Percentiles rank a stretch among this genome's conserved stretches.
These are phyloP conservation scores for Paecilomyces dactylethromorphus DNA, from an alignment of 2,329 filamentous ascomycete species.

Conservation along the genomic window DNA sequence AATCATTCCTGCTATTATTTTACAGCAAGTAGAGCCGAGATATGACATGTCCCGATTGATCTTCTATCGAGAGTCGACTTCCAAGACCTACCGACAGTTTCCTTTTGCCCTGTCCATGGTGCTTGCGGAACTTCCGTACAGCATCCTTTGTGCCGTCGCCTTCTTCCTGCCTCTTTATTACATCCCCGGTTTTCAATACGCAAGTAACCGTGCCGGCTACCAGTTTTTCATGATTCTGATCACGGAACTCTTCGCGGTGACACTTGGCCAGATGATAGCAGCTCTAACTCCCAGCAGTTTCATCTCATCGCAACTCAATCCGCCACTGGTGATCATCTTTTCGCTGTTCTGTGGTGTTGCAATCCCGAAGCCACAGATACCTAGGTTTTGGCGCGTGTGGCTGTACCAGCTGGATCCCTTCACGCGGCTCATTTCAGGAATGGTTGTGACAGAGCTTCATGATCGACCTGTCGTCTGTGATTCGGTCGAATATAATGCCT, in stretches of 20 bases:
- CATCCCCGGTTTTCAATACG: constrained; percentile 65
- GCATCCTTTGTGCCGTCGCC: constrained; percentile 66
- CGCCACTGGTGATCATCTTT: constrained; percentile 76
- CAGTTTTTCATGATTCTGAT: constrained; percentile 81
- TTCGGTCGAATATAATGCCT: constrained; percentile 57
- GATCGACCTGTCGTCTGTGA: constrained; percentile 57
- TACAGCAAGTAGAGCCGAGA: constrained; percentile 77
- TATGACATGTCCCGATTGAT: constrained; percentile 74
- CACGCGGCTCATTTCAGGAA: constrained; percentile 72
- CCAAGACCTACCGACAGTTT: constrained; percentile 78
- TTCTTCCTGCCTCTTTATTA: constrained; percentile 85
- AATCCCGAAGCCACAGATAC: constrained; percentile 71
- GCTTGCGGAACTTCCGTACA: constrained; percentile 80
- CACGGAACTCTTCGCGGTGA: constrained; percentile 78
- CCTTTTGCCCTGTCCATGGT: constrained; percentile 73
- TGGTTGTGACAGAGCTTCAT: constrained; percentile 72
- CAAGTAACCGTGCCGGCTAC: constrained; percentile 65
- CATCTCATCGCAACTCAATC: constrained; percentile 73
- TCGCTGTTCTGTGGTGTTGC: constrained; percentile 83
- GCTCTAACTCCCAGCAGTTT: constrained; percentile 72
- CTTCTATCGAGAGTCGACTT: constrained; percentile 78
- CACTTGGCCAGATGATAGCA: constrained; percentile 68
- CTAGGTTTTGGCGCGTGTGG: constrained; percentile 71
- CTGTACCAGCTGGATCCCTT: constrained; percentile 78
- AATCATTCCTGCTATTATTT: constrained; percentile 74